Conservation (phyloP, 2,329 filamentous ascomycete species). For the Epichloe sibirici region DNA sequence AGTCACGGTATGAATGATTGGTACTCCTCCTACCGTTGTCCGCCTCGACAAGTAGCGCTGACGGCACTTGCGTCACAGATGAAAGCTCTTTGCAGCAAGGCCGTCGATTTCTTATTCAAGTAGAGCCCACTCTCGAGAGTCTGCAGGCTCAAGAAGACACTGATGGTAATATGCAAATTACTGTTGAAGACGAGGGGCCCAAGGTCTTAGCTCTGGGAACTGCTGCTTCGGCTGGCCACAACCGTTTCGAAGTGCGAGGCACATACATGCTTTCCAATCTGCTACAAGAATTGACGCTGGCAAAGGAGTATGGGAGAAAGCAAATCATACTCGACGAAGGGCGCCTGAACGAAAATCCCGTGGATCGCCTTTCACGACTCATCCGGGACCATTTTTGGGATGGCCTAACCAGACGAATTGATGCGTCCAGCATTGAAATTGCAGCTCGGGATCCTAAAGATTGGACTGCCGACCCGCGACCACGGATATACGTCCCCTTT, state of each 20-base stretch:
- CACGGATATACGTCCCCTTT: conserved; percentile 79
- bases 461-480: conserved; percentile 80
- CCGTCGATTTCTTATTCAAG: conserved; percentile 75
- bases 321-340: conserved; percentile 86
- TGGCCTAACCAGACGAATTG: conserved; percentile 77
- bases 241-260: conserved; percentile 80
- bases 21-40: not conserved
- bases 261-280: conserved; percentile 97
- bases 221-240: conserved; percentile 72
- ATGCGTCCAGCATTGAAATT: conserved; percentile 74
- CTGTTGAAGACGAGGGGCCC: conserved; percentile 87
- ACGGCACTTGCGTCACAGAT: conserved; percentile 37
- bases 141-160: conserved; percentile 82
- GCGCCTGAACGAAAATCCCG: conserved; percentile 88
- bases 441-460: conserved; percentile 89
- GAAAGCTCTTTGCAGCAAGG: conserved; percentile 52
- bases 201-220: conserved; percentile 84
- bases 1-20: conserved; percentile 39
- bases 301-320: conserved; percentile 80
- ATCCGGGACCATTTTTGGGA: conserved; percentile 92
- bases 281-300: conserved; percentile 84
- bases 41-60: not conserved
- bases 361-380: conserved; percentile 72
- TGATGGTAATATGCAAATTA: conserved; percentile 91
- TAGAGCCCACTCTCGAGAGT: conserved; percentile 69